A percentile compares a stretch with the other conserved stretches of the same genome.
These are phyloP conservation scores for Geotrichum europaeum DNA, from an alignment of 1,139 yeast species.

Conservation along the genomic window DNA sequence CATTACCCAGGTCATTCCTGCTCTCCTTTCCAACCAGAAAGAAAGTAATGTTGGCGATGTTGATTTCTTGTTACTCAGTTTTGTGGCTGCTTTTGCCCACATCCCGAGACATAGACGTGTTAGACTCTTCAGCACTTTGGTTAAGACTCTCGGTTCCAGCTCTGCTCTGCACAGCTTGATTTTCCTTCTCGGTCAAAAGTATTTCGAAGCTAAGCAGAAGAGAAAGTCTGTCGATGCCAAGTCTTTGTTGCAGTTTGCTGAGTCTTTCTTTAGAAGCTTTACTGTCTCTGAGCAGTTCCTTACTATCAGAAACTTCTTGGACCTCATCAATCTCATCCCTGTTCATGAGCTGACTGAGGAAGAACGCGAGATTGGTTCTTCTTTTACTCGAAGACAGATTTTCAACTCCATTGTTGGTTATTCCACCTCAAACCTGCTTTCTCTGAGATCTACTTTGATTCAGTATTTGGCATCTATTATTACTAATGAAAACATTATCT, in stretches of 20 bases:
- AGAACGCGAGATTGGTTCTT: slow-evolving; percentile 24
- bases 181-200: slow-evolving; percentile 76
- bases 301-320: slow-evolving; percentile 52
- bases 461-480: slow-evolving; percentile 36
- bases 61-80: slow-evolving; percentile 80
- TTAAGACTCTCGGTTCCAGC: slow-evolving; percentile 67
- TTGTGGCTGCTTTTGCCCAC: slow-evolving; percentile 88
- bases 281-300: slow-evolving; percentile 60
- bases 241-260: slow-evolving; percentile 62
- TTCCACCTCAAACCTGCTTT: slow-evolving; percentile 46
- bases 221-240: slow-evolving; percentile 61
- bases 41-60: slow-evolving; percentile 53
- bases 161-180: slow-evolving; percentile 62
- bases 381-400: slow-evolving; percentile 49
- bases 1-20: slow-evolving; percentile 84
- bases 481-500: slow-evolving; percentile 26
- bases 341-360: slow-evolving; percentile 33
- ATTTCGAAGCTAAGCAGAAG: slow-evolving; percentile 47
- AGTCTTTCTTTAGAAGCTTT: slow-evolving; percentile 63
- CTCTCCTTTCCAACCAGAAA: slow-evolving; percentile 61
- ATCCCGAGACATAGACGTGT: slow-evolving; percentile 96
- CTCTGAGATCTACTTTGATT: slow-evolving; percentile 45
- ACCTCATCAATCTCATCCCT: slow-evolving; percentile 29
- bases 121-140: slow-evolving; percentile 69
- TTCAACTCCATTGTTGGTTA: slow-evolving; percentile 58